A percentile compares a stretch with the other conserved stretches of the same genome.
Evolutionary conservation across 1,139 yeast species (phyloP).

Genomic region (Saccharomyces hybrid): DNA sequence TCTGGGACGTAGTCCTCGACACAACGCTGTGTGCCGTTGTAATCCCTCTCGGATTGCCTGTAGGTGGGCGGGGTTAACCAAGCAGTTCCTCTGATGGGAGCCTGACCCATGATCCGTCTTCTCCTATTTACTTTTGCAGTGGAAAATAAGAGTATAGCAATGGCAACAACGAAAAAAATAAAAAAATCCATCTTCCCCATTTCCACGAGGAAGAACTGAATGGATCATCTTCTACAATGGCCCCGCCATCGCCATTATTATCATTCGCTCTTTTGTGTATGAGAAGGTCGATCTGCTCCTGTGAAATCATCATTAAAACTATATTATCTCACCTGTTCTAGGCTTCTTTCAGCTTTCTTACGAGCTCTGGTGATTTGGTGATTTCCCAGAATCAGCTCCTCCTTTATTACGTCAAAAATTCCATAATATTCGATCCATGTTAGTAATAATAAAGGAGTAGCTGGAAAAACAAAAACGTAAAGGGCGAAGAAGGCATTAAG

Average conservation of each 20-base stretch:
- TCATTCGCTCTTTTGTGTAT: neutral
- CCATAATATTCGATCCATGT: neutral
- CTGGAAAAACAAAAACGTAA: neutral
- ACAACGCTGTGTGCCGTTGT: slow-evolving; percentile 37
- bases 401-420: neutral
- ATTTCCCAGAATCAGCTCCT: neutral
- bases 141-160: slow-evolving; percentile 38
- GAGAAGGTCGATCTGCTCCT: neutral
- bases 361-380: neutral
- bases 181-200: slow-evolving; percentile 44
- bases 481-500: neutral
- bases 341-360: neutral
- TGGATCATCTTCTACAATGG: slow-evolving; percentile 8
- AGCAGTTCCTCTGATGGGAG: slow-evolving; percentile 74
- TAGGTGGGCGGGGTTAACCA: slow-evolving; percentile 94
- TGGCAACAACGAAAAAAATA: slow-evolving; percentile 39
- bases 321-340: neutral
- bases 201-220: slow-evolving; percentile 19
- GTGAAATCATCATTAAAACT: neutral
- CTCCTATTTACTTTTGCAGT: slow-evolving; percentile 49
- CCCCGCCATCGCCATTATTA: slow-evolving; percentile 1
- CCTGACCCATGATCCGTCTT: slow-evolving; percentile 53
- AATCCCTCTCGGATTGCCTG: slow-evolving; percentile 59
- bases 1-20: slow-evolving; percentile 52
- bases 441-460: neutral